Evolutionary conservation across 2,329 filamentous ascomycete genomes (phyloP).

Genomic region (Ascochyta koolunga): DNA sequence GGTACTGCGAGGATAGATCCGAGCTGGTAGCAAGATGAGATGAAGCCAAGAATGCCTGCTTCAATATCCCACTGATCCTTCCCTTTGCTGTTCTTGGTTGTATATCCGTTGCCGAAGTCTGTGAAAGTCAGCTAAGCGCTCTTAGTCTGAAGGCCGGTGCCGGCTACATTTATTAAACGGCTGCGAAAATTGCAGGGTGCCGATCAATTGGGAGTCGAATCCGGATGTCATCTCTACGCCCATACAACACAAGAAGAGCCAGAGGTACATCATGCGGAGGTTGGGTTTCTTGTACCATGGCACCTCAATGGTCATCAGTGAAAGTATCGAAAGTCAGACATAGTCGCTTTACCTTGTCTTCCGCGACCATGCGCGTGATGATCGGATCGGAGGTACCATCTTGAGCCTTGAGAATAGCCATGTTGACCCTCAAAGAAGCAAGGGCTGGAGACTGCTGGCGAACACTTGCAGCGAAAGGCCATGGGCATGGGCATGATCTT

Average conservation of each 20-base stretch:
- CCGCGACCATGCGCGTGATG: conserved; percentile 51
- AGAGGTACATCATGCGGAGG: conserved; percentile 47
- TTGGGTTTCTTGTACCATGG: conserved; percentile 53
- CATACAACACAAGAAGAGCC: conserved; percentile 46
- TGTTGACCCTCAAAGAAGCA: conserved; percentile 27
- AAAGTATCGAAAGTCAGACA: background rate
- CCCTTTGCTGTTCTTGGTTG: conserved; percentile 8
- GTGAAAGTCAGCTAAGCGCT: conserved; percentile 12
- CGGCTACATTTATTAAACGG: conserved; percentile 43
- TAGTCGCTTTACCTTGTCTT: conserved; percentile 36
- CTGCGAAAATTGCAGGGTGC: conserved; percentile 44
- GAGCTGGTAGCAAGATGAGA: conserved; percentile 45
- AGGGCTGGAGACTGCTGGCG: conserved; percentile 17
- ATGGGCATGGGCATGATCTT: conserved; percentile 26
- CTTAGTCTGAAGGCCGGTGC: accelerated
- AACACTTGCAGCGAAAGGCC: conserved; percentile 14
- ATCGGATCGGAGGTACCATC: conserved; percentile 48
- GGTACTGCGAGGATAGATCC: conserved; percentile 44
- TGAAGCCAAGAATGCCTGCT: conserved; percentile 40
- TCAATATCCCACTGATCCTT: conserved; percentile 30
- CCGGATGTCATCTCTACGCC: conserved; percentile 49
- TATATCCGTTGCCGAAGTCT: conserved; percentile 42
- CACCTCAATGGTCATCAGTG: conserved; percentile 20
- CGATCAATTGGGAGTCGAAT: conserved; percentile 48
- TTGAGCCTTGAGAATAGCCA: conserved; percentile 33